Evolutionary conservation across 768 basidiomycete species (phyloP).

Genomic region (Tephrocybe rancida): DNA sequence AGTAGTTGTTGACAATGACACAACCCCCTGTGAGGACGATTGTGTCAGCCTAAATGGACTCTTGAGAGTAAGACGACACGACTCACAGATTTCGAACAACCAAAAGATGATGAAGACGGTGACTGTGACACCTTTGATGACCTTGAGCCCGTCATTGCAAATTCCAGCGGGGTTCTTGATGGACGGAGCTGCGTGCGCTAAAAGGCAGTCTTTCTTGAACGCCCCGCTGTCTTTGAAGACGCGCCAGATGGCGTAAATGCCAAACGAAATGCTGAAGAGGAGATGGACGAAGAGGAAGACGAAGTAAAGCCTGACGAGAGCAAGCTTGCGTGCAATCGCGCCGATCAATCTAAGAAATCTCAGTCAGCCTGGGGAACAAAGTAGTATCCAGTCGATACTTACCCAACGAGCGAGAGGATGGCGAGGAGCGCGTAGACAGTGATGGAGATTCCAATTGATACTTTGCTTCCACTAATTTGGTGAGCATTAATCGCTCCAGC

Average conservation of each 20-base stretch:
- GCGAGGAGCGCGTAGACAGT: slow-evolving; percentile 43
- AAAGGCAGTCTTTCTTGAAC: slow-evolving; percentile 39
- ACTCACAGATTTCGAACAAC: slow-evolving; percentile 52
- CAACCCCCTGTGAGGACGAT: slow-evolving; percentile 39
- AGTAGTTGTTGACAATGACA: slow-evolving; percentile 47
- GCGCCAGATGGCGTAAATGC: slow-evolving; percentile 45
- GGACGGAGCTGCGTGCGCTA: slow-evolving; percentile 5
- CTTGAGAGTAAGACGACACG: neutral
- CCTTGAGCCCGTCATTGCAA: slow-evolving; percentile 40
- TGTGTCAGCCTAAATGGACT: neutral
- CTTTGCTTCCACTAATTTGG: slow-evolving; percentile 33
- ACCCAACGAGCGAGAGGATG: slow-evolving; percentile 49
- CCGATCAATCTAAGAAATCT: slow-evolving; percentile 38
- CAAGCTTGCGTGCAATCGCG: slow-evolving; percentile 40
- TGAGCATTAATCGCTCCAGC: slow-evolving; percentile 24
- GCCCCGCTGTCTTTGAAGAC: slow-evolving; percentile 42
- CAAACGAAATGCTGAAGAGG: slow-evolving; percentile 45
- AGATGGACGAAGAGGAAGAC: slow-evolving; percentile 43
- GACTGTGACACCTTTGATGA: slow-evolving; percentile 45
- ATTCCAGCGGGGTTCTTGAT: slow-evolving; percentile 23
- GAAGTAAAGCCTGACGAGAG: slow-evolving; percentile 45
- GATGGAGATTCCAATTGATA: slow-evolving; percentile 42
- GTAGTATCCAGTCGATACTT: slow-evolving; percentile 6
- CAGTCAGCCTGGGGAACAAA: neutral
- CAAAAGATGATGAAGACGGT: slow-evolving; percentile 44